These are phyloP conservation scores for Ustilago trichophora DNA, from an alignment of 1,284 basidiomycete genomes.

Conservation along the genomic window DNA sequence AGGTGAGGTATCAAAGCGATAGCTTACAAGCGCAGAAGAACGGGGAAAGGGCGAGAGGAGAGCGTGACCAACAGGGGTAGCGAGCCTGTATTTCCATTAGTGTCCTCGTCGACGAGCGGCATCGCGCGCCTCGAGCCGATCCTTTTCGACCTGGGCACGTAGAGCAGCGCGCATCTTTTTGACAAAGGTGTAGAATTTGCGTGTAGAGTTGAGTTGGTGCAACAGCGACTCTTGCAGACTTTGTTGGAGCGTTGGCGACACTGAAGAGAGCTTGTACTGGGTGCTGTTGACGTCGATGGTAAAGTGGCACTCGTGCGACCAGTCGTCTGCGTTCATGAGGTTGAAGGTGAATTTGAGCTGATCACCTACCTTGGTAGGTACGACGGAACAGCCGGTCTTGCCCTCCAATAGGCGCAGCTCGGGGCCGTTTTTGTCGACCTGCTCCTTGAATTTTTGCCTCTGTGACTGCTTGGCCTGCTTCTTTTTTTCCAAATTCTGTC, in stretches of 20 bases:
- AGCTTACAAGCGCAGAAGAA: background rate
- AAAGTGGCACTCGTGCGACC: conserved; percentile 48
- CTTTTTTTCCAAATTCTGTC: conserved; percentile 44
- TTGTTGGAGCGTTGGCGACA: conserved; percentile 26
- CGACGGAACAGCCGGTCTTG: conserved; percentile 49
- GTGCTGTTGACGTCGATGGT: conserved; percentile 45
- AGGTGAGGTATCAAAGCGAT: no score
- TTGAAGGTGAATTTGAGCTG: conserved; percentile 52
- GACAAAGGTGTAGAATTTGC: conserved; percentile 54
- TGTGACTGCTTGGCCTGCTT: conserved; percentile 44
- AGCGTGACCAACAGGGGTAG: no score
- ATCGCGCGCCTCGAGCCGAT: conserved; percentile 42
- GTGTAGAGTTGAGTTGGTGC: conserved; percentile 44
- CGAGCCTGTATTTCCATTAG: no score
- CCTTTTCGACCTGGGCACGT: conserved; percentile 35
- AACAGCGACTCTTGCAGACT: conserved; percentile 41
- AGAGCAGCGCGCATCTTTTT: conserved; percentile 47
- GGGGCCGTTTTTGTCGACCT: conserved; percentile 53
- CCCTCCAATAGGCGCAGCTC: conserved; percentile 52
- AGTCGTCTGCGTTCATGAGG: conserved; percentile 48
- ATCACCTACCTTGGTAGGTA: conserved; percentile 46
- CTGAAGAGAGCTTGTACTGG: conserved; percentile 38
- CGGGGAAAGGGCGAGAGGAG: background rate
- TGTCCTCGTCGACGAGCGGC: conserved; percentile 26
- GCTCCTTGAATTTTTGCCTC: conserved; percentile 40